A percentile compares a stretch with the other conserved stretches of the same genome.
These are phyloP conservation scores for Cardamine occulta DNA, from an alignment of 345 rosid species.

Conservation along the genomic window DNA sequence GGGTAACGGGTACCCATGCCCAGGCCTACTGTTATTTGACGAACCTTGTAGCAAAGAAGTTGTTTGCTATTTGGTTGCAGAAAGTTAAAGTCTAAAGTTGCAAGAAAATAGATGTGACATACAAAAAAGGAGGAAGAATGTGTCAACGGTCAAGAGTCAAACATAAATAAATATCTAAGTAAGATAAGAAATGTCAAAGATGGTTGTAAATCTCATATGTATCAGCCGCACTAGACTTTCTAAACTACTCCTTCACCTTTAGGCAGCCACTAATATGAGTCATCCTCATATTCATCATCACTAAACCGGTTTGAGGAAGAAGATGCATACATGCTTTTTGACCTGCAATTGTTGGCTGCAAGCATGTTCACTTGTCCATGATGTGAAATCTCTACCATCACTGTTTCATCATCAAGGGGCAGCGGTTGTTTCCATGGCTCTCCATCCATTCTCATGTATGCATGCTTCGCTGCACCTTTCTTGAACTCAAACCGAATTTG, in stretches of 20 bases:
- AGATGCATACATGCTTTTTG: slow-evolving; percentile 56
- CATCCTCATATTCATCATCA: slow-evolving; percentile 49
- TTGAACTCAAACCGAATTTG: slow-evolving; percentile 75
- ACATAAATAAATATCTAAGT: slow-evolving; percentile 38
- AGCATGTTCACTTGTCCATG: slow-evolving; percentile 88
- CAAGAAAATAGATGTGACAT: neutral
- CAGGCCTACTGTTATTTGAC: neutral
- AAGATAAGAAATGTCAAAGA: slow-evolving; percentile 55
- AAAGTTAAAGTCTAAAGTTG: neutral
- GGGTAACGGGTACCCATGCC: too few relatives aligned
- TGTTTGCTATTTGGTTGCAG: neutral
- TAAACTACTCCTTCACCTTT: slow-evolving; percentile 47
- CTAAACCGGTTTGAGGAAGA: slow-evolving; percentile 33
- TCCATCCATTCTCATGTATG: slow-evolving; percentile 90
- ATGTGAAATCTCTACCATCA: slow-evolving; percentile 80
- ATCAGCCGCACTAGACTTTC: slow-evolving; percentile 76
- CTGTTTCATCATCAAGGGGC: slow-evolving; percentile 68
- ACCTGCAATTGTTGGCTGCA: slow-evolving; percentile 62
- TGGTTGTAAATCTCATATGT: slow-evolving; percentile 72
- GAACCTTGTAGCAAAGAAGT: neutral
- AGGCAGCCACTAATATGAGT: slow-evolving; percentile 5
- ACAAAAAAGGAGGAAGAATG: neutral
- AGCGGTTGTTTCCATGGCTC: slow-evolving; percentile 94
- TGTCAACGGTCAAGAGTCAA: neutral
- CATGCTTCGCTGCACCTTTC: slow-evolving; percentile 70